Base-by-base conservation (phyloP, 2,329 filamentous ascomycete species). In the Neurospora sp. region DNA sequence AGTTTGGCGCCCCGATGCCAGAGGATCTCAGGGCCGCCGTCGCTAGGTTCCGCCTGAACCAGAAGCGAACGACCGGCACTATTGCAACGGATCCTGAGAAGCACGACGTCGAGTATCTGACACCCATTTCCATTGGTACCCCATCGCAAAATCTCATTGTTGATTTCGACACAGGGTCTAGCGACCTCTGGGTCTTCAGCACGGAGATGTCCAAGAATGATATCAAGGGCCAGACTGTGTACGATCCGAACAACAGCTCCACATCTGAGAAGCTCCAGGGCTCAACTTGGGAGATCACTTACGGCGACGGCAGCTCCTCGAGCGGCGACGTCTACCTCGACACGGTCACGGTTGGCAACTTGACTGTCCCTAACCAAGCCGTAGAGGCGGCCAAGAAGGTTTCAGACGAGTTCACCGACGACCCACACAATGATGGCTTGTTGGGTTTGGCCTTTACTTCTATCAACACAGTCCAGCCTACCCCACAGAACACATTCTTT, bases 111-210 rank as follows among this genome's bases (percentile, higher is more conserved):
- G 80, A 82, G 74, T 83, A 80, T 72, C 70, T 82, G 67, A 77
- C 78, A 3, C 79, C 80, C 5, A 79, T 83, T 12, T 75, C 79
- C 46, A 80, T 83, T n/a, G 82, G 82, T 15, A 81, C 75, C 12
- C 77, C 78, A 23, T 65, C 72, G 2, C 77, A 78, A 69, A 68
- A 70, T 3, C 74, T 79, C 19, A 74, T 75, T 65, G 72, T 79
- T 19, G 75, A 78, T 70, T 72, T 79, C 66, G 78, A 79, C 74
- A 78, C 77, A 2, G 78, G 78, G 19, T 78, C 77, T 12, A 76
- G 75, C 12, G 78, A 79, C 70, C 76, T 84, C 33, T 83, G 83
- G 83, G 83, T 85, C 1, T 84, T 84, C 73, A 82, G 81, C 69
- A 76, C 76, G 39, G 75, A 80, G 70, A 79, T 78, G 1, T 74